Conservation (phyloP, 208 protist genomes). For the Wallacemonas sp. region DNA sequence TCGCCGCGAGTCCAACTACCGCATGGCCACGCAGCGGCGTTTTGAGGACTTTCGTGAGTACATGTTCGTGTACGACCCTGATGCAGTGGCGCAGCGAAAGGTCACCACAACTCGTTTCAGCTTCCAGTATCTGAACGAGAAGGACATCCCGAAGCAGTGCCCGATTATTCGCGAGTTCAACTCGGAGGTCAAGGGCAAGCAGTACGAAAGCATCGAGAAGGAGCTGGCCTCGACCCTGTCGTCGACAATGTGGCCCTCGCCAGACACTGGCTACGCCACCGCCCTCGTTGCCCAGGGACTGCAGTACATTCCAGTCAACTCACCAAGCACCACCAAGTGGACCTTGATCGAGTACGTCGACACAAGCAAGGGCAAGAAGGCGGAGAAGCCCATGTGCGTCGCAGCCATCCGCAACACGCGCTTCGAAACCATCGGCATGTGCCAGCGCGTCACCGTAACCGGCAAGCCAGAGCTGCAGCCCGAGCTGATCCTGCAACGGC, state of each 20-base stretch:
- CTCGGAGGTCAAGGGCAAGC: conserved; percentile 43
- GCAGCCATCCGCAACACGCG: conserved; percentile 65
- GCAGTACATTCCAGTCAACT: conserved; percentile 49
- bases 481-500: conserved; percentile 26
- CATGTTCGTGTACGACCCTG: conserved; percentile 74
- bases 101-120: conserved; percentile 59
- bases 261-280: conserved; percentile 57
- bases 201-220: conserved; percentile 43
- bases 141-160: conserved; percentile 61
- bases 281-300: conserved; percentile 64
- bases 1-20: conserved; percentile 51
- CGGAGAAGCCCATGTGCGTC: conserved; percentile 39
- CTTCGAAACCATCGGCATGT: conserved; percentile 70
- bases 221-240: conserved; percentile 33
- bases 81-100: conserved; percentile 54
- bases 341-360: conserved; percentile 81
- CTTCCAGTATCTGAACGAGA: conserved; percentile 66
- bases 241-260: conserved; percentile 42
- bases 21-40: conserved; percentile 65
- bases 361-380: conserved; percentile 25
- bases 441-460: conserved; percentile 62
- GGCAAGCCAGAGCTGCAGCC: conserved; percentile 47
- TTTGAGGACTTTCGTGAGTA: conserved; percentile 83
- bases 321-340: conserved; percentile 76
- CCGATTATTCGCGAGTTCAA: conserved; percentile 59